Evolutionary conservation across 2,329 filamentous ascomycete genomes (phyloP), one percentile per base, ranked within the genome.

Genomic region (Penicillium psychrosexuale): DNA sequence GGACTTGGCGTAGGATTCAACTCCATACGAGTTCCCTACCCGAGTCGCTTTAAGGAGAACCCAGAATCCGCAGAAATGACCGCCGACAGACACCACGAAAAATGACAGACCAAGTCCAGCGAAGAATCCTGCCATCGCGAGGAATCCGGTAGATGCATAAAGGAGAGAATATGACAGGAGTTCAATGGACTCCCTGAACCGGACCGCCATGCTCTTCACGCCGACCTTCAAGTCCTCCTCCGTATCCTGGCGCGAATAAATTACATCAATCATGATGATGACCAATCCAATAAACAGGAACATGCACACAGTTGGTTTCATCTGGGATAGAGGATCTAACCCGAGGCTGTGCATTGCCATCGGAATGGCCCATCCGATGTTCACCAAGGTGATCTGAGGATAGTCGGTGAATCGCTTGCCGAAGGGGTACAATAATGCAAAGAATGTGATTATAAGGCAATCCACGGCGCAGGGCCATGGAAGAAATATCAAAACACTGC

Each of bases 211-310:
- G 38, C 62, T 66, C 61, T 69, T 69, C 58, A 75, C 69, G 2
- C 72, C 72, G 2, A 66, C 66, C 43, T 71, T 69, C 30, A 69
- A 38, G 51, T 76, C 73, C 40, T 73, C 73, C 17, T 61, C 59
- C 2, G 67, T 60, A 52, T 76, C 73, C 38, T 73, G 70, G 22
- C 67, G 65, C 3, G 72, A 70, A 51, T 76, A 75, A 30, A 76
- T 58, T 5, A 67, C 70, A 46, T 75, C 72, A 47, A 71, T 71
- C 22, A 72, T 69, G 19, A 75, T 24, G 3, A 45, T 49, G 28
- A 57, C 37, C 3, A 38, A 17, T 0, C 45, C 51, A 8, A 50
- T 30, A 12, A 57, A 44, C 22, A 57, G 33, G 22, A 47, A 54
- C 38, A 55, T 91, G 78, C 45, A 47, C 2, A 47, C 24, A 12